Percentiles rank a stretch among this genome's conserved stretches.
These are phyloP conservation scores for Cercospora zeina DNA, from an alignment of 2,329 filamentous ascomycete genomes.

Conservation along the genomic window DNA sequence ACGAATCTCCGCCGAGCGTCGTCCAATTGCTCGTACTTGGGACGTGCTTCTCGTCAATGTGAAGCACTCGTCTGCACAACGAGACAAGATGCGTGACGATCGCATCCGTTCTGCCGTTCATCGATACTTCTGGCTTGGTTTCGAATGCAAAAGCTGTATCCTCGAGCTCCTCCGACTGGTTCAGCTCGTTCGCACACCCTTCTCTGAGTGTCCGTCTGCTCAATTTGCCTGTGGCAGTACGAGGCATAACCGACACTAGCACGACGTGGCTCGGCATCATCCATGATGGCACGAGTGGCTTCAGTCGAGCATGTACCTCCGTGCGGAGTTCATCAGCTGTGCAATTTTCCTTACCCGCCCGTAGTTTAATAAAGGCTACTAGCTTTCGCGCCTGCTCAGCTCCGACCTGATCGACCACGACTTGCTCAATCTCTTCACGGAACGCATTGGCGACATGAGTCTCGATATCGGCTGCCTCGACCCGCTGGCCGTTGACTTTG, in stretches of 20 bases:
- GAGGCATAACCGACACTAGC: not conserved
- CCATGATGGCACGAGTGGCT: not conserved
- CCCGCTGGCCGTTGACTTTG: not conserved
- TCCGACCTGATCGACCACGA: not conserved
- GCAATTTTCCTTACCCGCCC: not conserved
- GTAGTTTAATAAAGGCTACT: not conserved
- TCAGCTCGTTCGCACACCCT: not conserved
- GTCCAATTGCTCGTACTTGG: not conserved
- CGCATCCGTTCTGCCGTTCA: not conserved
- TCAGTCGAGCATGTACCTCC: not conserved
- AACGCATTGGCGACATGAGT: not conserved
- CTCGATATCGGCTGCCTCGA: not conserved
- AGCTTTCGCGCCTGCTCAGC: not conserved
- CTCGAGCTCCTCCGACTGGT: not conserved
- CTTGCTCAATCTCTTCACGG: not conserved
- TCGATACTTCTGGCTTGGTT: not conserved
- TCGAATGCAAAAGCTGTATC: rapidly evolving
- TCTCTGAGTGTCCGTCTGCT: not conserved
- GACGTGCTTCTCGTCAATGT: not conserved
- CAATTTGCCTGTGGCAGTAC: not conserved
- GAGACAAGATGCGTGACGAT: not conserved
- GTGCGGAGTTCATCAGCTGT: not conserved
- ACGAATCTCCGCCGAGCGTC: not conserved
- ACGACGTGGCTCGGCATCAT: not conserved
- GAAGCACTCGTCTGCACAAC: not conserved